Conservation (phyloP, 2,329 filamentous ascomycete species). For the Pseudogymnoascus sp. region DNA sequence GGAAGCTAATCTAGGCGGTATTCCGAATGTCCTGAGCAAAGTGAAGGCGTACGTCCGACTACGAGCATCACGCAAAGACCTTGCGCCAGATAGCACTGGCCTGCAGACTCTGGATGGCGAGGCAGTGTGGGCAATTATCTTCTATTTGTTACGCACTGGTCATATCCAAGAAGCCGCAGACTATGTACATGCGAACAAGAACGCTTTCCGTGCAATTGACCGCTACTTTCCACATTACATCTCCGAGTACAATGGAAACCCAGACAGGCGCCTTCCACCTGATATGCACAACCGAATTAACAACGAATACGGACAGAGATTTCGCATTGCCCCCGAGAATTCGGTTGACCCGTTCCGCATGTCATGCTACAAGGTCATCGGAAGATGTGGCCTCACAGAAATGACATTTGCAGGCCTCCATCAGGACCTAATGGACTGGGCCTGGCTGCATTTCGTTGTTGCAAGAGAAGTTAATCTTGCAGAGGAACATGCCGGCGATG, state of each 20-base stretch:
- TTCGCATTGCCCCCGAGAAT: constrained; percentile 75
- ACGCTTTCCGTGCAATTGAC: constrained; percentile 82
- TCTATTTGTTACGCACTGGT: constrained; percentile 80
- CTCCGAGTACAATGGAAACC: constrained; percentile 68
- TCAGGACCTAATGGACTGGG: constrained; percentile 61
- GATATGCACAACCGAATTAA: constrained; percentile 81
- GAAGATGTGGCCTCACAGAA: constrained; percentile 62
- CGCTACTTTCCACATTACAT: constrained; percentile 85
- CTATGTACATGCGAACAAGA: constrained; percentile 73
- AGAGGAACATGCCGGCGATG: constrained; percentile 57
- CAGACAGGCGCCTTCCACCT: constrained; percentile 67
- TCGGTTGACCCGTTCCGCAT: constrained; percentile 90
- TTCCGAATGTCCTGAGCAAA: constrained; percentile 81
- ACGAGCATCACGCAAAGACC: constrained; percentile 68
- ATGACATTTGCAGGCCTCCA: constrained; percentile 55
- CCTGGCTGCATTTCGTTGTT: constrained; percentile 65
- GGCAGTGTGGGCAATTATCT: constrained; percentile 89
- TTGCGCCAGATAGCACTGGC: constrained; percentile 72
- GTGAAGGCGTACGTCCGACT: constrained; percentile 87
- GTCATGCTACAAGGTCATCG: constrained; percentile 96
- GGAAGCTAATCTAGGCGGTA: constrained; percentile 82
- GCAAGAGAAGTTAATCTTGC: constrained; percentile 57
- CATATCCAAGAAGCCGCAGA: constrained; percentile 75
- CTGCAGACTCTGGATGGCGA: constrained; percentile 74
- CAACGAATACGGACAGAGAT: constrained; percentile 79